These are phyloP conservation scores for Candida orba DNA, from an alignment of 805 yeast genomes.

Conservation along the genomic window DNA sequence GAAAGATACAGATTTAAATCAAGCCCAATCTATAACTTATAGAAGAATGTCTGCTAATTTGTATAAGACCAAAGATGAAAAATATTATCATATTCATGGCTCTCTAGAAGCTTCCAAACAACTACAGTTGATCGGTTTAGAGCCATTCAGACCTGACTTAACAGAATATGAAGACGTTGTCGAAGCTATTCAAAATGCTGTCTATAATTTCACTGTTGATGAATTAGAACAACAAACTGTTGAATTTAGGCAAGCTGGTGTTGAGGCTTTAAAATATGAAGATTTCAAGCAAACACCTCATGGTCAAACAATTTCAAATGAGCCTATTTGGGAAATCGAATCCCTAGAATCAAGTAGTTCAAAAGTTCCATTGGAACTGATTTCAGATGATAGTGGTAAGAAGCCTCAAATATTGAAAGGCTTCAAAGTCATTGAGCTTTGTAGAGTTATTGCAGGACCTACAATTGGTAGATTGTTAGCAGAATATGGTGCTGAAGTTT, in stretches of 20 bases:
- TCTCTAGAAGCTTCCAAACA: slow-evolving; percentile 7
- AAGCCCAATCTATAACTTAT: slow-evolving; percentile 5
- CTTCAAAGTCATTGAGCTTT: slow-evolving; percentile 4
- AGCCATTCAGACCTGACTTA: slow-evolving; percentile 1
- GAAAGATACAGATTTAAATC: slow-evolving; percentile 5
- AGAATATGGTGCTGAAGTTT: slow-evolving; percentile 7
- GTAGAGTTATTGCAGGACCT: slow-evolving; percentile 7
- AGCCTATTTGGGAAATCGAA: slow-evolving; percentile 2
- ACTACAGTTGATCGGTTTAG: slow-evolving; percentile 3
- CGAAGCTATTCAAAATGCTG: slow-evolving; percentile 1
- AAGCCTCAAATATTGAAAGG: slow-evolving; percentile 2
- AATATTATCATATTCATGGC: slow-evolving; percentile 6
- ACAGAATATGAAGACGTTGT: slow-evolving; percentile 4
- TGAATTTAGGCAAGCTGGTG: slow-evolving; percentile 4
- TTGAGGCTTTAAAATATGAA: slow-evolving; percentile 5
- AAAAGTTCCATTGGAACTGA: too few species aligned
- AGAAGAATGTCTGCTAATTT: slow-evolving; percentile 9
- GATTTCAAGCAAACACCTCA: slow-evolving; percentile 1
- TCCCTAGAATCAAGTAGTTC: not conserved
- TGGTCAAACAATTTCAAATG: not conserved
- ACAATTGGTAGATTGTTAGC: slow-evolving; percentile 6
- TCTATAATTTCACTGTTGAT: slow-evolving; percentile 2
- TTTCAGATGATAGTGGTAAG: too few species aligned
- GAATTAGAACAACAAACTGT: slow-evolving; percentile 3
- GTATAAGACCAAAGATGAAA: slow-evolving; percentile 3